Base-by-base conservation (phyloP, 164 flowering plant species). In the Brasenia schreberi region DNA sequence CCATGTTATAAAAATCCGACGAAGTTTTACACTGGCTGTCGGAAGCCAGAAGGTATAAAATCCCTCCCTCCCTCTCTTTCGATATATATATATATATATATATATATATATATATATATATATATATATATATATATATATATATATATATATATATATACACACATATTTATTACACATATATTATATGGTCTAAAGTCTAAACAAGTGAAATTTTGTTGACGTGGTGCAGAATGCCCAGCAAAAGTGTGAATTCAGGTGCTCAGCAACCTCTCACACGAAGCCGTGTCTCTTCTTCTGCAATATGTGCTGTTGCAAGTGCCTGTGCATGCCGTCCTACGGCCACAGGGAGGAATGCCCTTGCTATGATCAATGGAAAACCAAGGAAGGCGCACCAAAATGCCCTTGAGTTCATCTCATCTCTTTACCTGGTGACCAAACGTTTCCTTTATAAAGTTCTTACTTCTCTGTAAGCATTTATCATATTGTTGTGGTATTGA, bases 331-430 rank as follows among this genome's bases (percentile, higher is more conserved):
- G 49, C 82, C 80, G 0, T 73, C 80, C 4, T 74, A 61, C 53
- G 80, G 80, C 0, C 66, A 79, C 68, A 79, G 70, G 66, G 75
- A 74, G 33, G 78, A 74, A 64, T 79, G 82, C 59, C 76, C 82
- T 0, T 79, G 82, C 73, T 79, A 79, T 62, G 70, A 73, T 61
- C 63, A 77, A 44, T 61, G 74, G 78, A 74, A 72, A 56, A 77
- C 78, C 5, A 56, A 75, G 66, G 75, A 72, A 66, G 82, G 82
- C 43, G 62, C 44, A 5, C 80, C 78, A 59, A 79, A 79, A 70
- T 79, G 82, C 68, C 82, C 82, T 61, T 78, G 68, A 65, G 27
- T 23, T 23, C 27, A 23, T 23, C 27, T 23, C 27, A 23, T 2
- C 27, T 23, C 27, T 23, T 23, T 23, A 23, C 27, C 0, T 23